Evolutionary conservation across 306 rosid species (phyloP), one percentile per base, ranked within the genome.

Genomic region (Gleditsia sinensis): DNA sequence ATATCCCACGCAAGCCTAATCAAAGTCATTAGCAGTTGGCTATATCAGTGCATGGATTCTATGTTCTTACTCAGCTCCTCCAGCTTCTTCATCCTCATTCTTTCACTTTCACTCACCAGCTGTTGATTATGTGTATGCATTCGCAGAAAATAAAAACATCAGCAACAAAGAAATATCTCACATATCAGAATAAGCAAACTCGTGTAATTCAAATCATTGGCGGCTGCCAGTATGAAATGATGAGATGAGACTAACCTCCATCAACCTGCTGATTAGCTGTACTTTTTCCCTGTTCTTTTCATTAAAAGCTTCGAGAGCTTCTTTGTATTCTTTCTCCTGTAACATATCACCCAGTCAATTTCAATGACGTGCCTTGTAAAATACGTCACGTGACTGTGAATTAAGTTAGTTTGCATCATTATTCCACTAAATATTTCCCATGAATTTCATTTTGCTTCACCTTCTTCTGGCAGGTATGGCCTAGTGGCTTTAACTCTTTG

Each of bases 11-110:
- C 97, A 86, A 70, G 63, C 91, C 98, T 91, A 93, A 90, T 85
- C 80, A 80, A 83, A 74, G 90, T 88, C 80, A 88, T 71, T 77
- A 78, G 77, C 85, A 69, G 66, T 20, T 61, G 68, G 76, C 68
- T 55, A 30, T 45, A 53, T 83, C 91, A 89, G 56, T 90, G 86
- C 83, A 91, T 32, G 37, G 94, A 83, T 69, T 94, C 97, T 69
- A 91, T 59, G 90, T 89, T 85, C 93, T 94, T 94, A 82, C 97
- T 89, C 88, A 94, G 92, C 94, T 94, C 98, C 85, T 94, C 98
- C 85, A 94, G 92, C 90, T 89, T 94, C 96, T 94, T 94, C 97
- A 94, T 84, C 94, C 98, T 91, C 92, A 88, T 13, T 86, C 81
- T 88, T 81, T 94, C 98, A 69, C 98, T 94, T 82, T 94, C 98